Base-by-base conservation (phyloP, 352 stramenopile species). In the Phytophthora vignae region DNA sequence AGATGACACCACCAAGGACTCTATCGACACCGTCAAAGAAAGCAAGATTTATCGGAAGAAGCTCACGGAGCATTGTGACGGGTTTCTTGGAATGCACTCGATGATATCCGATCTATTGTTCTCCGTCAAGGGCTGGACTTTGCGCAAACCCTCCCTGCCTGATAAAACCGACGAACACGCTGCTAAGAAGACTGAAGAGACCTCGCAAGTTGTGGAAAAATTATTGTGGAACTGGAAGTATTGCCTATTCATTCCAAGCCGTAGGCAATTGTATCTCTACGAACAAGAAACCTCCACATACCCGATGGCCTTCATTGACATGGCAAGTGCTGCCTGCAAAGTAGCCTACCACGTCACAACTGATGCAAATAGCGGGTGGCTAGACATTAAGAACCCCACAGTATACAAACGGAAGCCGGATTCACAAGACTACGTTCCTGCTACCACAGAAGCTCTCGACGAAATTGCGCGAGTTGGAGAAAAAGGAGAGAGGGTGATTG, bases 181-280 rank as follows among this genome's bases (percentile, higher is more conserved):
- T 3, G 15, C 11, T 63, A 17, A 17, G 38, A 55, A 31, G 19
- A 33, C 25, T n/a, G 11, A 48, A 42, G 25, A 55, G 36, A 52
- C 46, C 25, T 19, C 29, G 3, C 17, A 55, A 56, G 44, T 64
- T 55, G 58, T 56, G 29, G 78, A 80, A 69, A 87, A 48, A 50
- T 78, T 36, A n/a, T 65, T 92, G 10, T 93, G 83, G 76, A 67
- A 90, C 53, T 93, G 81, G 86, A 90, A 90, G 42, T 93, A 92
- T 63, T 89, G 75, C 14, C 59, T 93, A 3, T 90, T 93, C 31
- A 63, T 91, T 8, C 84, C 84, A 0, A 61, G 29, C 19, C 64
- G 74, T 40, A 84, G 79, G 55, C 76, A 74, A 17, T 60, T 93
- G 22, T 93, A 91, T 67, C 68, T 93, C n/a, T 93, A 92, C 57